Conservation (phyloP, 164 flowering plant species). For the grape (Vitis vinifera) region DNA sequence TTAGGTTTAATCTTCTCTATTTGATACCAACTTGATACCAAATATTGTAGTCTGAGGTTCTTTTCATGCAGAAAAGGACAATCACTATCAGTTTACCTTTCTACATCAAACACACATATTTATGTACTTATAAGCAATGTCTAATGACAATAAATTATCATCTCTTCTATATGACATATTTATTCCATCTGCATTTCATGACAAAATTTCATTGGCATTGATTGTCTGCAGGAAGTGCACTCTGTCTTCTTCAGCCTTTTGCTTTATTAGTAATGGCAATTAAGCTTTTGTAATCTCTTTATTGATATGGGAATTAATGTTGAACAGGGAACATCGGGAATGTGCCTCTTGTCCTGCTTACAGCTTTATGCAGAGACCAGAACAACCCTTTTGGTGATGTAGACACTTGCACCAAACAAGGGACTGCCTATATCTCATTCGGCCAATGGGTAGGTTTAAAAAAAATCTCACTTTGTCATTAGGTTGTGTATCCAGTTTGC, state of each 20-base stretch:
- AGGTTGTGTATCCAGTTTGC: too few relatives aligned
- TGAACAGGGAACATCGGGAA: conserved; percentile 91
- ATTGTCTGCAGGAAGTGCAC: not conserved
- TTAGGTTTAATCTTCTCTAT: too few relatives aligned
- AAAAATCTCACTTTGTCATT: not conserved
- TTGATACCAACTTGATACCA: too few relatives aligned
- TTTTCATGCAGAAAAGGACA: too few relatives aligned
- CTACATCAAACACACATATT: too few relatives aligned
- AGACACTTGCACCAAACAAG: conserved; percentile 69
- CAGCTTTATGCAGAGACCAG: conserved; percentile 90
- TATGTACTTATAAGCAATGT: too few relatives aligned
- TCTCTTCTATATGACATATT: not conserved
- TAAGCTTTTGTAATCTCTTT: not conserved
- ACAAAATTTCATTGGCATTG: not conserved
- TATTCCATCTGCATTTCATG: not conserved
- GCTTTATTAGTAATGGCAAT: not conserved
- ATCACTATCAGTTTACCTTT: too few relatives aligned
- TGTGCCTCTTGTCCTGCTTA: conserved; percentile 92
- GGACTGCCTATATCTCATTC: conserved; percentile 93
- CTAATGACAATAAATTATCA: too few relatives aligned
- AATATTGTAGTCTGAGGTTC: too few relatives aligned
- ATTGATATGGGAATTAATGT: not conserved
- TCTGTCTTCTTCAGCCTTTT: not conserved
- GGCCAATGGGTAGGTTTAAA: conserved; percentile 88
- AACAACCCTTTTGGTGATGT: conserved; percentile 89